Base-by-base conservation (phyloP, 768 basidiomycete genomes). In the Chalciporus piperatus region DNA sequence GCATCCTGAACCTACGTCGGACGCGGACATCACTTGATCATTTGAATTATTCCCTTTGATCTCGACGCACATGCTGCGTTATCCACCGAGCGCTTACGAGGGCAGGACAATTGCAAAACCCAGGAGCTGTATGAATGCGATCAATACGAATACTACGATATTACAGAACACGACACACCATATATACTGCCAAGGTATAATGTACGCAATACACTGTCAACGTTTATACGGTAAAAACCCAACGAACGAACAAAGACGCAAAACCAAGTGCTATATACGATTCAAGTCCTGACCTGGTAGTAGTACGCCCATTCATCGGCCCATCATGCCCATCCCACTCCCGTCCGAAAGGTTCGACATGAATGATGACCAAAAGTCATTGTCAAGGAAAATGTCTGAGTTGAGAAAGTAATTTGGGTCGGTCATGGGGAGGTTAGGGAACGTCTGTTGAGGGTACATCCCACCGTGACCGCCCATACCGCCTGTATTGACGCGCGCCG, bases 341-440 rank as follows among this genome's bases (percentile, higher is more conserved):
- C 51, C 65, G 40, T 66, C 66, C 3, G 64, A 46, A 44, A 73
- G 52, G 47, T 69, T 72, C 13, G 62, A 62, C 62, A 76, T 64
- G 37, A 76, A 76, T 6, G 72, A 70, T 19, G 69, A 61, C 75
- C 75, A 76, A 53, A 76, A 77, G 9, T 70, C 68, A 23, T 69
- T 64, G 50, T 77, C 75, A 38, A 74, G 65, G 50, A 77, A 72
- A 43, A 74, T 59, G 50, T 77, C 72, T 20, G 73, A 64, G 37
- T 56, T 59, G 57, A 67, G 61, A 43, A 71, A 71, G 41, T 64
- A 71, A 41, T 51, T 68, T 1, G 63, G 58, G 33, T 69, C 68
- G 35, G 47, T 57, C 56, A 64, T 55, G 3, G 64, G 53, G 30
- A 62, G 30, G 16, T 60, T 64, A 10, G 59, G 59, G 22, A 61